phyloP scores from a whole-genome alignment of 805 yeast genomes.

The Kurtzmaniella cleridarum region DNA sequence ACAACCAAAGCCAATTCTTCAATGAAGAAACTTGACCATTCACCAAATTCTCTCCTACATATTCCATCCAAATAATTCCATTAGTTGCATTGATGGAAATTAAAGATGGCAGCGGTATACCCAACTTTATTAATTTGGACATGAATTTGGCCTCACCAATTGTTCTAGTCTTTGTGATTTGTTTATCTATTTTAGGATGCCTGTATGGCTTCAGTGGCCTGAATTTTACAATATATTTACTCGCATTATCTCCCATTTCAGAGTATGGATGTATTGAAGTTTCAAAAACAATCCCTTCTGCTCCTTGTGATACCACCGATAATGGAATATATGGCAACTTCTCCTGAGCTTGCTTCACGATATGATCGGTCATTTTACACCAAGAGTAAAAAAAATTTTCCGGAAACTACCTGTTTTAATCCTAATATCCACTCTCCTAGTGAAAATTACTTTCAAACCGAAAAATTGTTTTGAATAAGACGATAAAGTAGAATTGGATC shows the following conservation, averaged over 20 bases:
- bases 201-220: slow-evolving; percentile 90
- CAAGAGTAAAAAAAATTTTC: no score
- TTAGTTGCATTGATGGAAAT: slow-evolving; percentile 69
- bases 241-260: slow-evolving; percentile 10
- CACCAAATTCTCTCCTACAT: slow-evolving; percentile 51
- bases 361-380: slow-evolving; percentile 48
- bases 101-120: slow-evolving; percentile 65
- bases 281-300: slow-evolving; percentile 77
- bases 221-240: slow-evolving; percentile 63
- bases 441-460: no score
- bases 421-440: no score
- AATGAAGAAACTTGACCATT: slow-evolving; percentile 55
- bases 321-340: slow-evolving; percentile 48
- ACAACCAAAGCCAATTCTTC: slow-evolving; percentile 69
- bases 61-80: slow-evolving; percentile 89
- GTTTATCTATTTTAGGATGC: slow-evolving; percentile 74
- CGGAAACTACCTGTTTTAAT: no score
- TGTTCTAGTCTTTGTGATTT: slow-evolving; percentile 75
- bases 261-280: slow-evolving; percentile 62
- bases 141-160: slow-evolving; percentile 78
- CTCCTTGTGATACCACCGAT: slow-evolving; percentile 73
- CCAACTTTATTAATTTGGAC: slow-evolving; percentile 47
- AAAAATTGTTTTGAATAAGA: no score
- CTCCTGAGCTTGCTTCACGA: slow-evolving; percentile 38
- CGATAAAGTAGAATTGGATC: no score